phyloP scores from a whole-genome alignment of 805 yeast genomes.

The Candida ipomoeae region DNA sequence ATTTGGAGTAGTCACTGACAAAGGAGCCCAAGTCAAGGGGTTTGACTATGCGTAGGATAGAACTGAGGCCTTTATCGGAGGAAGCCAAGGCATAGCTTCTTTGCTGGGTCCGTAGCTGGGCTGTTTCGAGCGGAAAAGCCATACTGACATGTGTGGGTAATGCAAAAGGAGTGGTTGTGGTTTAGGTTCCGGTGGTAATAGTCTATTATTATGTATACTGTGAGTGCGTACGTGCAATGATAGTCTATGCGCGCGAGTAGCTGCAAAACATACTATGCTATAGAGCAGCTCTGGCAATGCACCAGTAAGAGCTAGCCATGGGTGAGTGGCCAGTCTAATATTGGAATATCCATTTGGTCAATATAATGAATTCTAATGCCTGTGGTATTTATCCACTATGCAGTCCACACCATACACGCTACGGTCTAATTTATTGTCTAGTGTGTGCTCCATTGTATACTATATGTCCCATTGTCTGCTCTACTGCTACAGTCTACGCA shows the following conservation, averaged over 20 bases:
- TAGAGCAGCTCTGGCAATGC: background rate
- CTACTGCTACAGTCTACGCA: no score
- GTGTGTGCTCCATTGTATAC: no score
- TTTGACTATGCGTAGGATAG: slow-evolving; percentile 11
- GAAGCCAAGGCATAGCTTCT: slow-evolving; percentile 14
- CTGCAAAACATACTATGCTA: background rate
- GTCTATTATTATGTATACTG: background rate
- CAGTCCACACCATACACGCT: no score
- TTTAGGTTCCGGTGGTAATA: background rate
- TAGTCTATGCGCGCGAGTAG: slow-evolving; percentile 1
- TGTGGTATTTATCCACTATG: no score
- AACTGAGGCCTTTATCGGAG: slow-evolving; percentile 11
- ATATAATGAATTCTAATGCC: no score
- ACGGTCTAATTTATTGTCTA: no score
- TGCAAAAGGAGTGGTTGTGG: background rate
- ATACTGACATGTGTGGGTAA: slow-evolving; percentile 2
- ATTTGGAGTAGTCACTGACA: slow-evolving; percentile 8
- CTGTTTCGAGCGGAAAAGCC: slow-evolving; percentile 19
- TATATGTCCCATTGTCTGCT: no score
- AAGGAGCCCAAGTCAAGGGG: slow-evolving; percentile 16
- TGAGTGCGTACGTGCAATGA: background rate
- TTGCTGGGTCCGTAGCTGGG: slow-evolving; percentile 18
- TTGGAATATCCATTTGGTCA: no score
- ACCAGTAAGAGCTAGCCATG: no score
- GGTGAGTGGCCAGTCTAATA: no score